Evolutionary conservation across 1,284 basidiomycete species (phyloP), one percentile per base, ranked within the genome.

Genomic region (Ceratobasidium sp.): DNA sequence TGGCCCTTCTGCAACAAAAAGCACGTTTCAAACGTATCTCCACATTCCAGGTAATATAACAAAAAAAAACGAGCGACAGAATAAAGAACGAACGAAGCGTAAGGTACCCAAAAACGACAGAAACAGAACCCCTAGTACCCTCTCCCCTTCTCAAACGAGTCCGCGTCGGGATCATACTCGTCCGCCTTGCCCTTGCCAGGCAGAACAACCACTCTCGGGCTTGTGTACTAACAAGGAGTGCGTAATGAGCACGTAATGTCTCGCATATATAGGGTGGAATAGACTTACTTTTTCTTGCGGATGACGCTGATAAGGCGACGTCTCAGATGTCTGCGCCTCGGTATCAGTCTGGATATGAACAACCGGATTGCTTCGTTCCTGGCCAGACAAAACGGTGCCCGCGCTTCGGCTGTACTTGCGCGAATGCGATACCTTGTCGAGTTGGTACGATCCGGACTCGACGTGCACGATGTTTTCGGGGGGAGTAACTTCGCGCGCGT

Each of bases 301-400:
- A 48, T 65, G 41, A 2, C 62, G 8, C 2, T 46, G 41, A 65
- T 65, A 65, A 30, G 6, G 7, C 27, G 14, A 44, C 38, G n/a
- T 64, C 35, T 68, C 66, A 14, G 46, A 12, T 1, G 35, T 52
- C 30, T 54, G 50, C 3, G 64, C 62, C 52, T 64, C 64, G 1
- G 73, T 76, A 55, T 76, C 73, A 12, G 73, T 76, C 16, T 50
- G 44, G 35, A 76, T 52, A 33, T 66, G 73, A 4, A 76, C 64
- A 5, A 41, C 62, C 20, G 60, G 73, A 14, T 76, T 35, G 18
- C 62, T 57, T 18, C 73, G 62, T 3, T 76, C 73, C 35, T 76
- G 52, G 0, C 38, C 41, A 16, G 62, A 66, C 48, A 55, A 23
- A 30, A 41, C 30, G 4, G 5, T 50, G 3, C 20, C 38, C 3